Percentiles rank a stretch among this genome's conserved stretches.
These are phyloP conservation scores for Clarireedia paspali DNA, from an alignment of 2,329 filamentous ascomycete species.

Conservation along the genomic window DNA sequence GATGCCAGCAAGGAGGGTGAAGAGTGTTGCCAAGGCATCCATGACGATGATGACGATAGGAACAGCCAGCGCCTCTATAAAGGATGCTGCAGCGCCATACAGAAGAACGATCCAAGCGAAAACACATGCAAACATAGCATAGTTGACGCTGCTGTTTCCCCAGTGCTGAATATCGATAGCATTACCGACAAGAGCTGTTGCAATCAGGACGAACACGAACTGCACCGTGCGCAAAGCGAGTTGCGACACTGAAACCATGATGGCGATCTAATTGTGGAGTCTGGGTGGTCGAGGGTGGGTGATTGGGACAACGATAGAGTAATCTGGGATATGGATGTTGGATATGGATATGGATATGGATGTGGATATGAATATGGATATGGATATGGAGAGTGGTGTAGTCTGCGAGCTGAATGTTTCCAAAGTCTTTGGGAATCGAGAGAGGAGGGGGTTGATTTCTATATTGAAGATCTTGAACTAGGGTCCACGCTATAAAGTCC, in stretches of 20 bases:
- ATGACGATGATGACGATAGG: slow-evolving; percentile 45
- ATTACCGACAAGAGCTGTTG: slow-evolving; percentile 27
- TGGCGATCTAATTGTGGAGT: not conserved
- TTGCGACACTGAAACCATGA: slow-evolving; percentile 20
- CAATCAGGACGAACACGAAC: slow-evolving; percentile 26
- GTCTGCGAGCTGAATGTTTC: too few relatives aligned
- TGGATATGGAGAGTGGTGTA: too few relatives aligned
- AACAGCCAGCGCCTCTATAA: slow-evolving; percentile 45
- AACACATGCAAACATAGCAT: slow-evolving; percentile 60
- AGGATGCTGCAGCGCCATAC: slow-evolving; percentile 49
- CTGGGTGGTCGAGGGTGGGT: not conserved
- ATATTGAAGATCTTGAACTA: too few relatives aligned
- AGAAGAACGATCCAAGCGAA: slow-evolving; percentile 59
- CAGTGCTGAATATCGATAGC: slow-evolving; percentile 44
- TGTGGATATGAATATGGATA: too few relatives aligned
- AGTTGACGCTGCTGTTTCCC: slow-evolving; percentile 49
- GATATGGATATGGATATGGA: too few relatives aligned
- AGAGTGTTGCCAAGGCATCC: slow-evolving; percentile 50
- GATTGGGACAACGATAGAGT: not conserved
- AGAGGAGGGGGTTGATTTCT: too few relatives aligned
- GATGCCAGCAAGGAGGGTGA: slow-evolving; percentile 64
- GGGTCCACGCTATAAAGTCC: too few relatives aligned
- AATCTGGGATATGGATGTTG: too few relatives aligned
- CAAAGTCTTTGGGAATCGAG: too few relatives aligned
- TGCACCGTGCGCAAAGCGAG: slow-evolving; percentile 19